A percentile compares a stretch with the other conserved stretches of the same genome.
phyloP scores from a whole-genome alignment of 1,284 basidiomycete species.

The Bondarzewia mesenterica region DNA sequence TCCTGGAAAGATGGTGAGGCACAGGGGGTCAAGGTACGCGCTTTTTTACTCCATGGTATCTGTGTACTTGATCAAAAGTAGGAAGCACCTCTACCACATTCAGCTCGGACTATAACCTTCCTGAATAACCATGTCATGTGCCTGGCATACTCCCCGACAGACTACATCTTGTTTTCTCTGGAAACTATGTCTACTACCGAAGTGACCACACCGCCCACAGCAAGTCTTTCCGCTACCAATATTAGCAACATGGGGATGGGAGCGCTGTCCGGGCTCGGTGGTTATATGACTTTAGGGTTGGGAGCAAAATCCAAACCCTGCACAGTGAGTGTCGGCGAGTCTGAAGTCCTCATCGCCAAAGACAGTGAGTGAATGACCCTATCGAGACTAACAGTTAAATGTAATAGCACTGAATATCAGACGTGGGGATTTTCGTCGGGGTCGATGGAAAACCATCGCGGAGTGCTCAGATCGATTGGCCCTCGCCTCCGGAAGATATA shows the following conservation, averaged over 20 bases:
- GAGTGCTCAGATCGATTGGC: slow-evolving; percentile 63
- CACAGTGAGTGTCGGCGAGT: slow-evolving; percentile 52
- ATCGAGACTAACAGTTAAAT: not conserved
- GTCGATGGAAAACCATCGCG: slow-evolving; percentile 61
- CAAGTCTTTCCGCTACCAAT: slow-evolving; percentile 29
- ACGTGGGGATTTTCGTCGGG: slow-evolving; percentile 68
- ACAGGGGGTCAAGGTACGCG: slow-evolving; percentile 60
- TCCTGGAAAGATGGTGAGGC: slow-evolving; percentile 82
- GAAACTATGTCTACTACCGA: slow-evolving; percentile 50
- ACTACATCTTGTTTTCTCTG: slow-evolving; percentile 70
- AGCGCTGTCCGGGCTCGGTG: slow-evolving; percentile 72
- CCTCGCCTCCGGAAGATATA: slow-evolving; percentile 75
- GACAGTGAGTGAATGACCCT: slow-evolving; percentile 55
- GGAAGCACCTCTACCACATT: slow-evolving; percentile 82
- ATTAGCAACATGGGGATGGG: slow-evolving; percentile 50
- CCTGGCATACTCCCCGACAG: slow-evolving; percentile 71
- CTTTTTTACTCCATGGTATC: slow-evolving; percentile 9
- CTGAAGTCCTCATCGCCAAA: slow-evolving; percentile 69
- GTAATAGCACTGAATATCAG: slow-evolving; percentile 28
- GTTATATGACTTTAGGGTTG: slow-evolving; percentile 82
- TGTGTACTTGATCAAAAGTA: slow-evolving; percentile 21
- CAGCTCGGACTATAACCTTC: slow-evolving; percentile 70
- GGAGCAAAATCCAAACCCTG: slow-evolving; percentile 68
- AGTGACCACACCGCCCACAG: slow-evolving; percentile 41
- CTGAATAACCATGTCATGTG: slow-evolving; percentile 56